Base-by-base conservation (phyloP, 495 filamentous ascomycete genomes). In the Penicillium pancosmium region DNA sequence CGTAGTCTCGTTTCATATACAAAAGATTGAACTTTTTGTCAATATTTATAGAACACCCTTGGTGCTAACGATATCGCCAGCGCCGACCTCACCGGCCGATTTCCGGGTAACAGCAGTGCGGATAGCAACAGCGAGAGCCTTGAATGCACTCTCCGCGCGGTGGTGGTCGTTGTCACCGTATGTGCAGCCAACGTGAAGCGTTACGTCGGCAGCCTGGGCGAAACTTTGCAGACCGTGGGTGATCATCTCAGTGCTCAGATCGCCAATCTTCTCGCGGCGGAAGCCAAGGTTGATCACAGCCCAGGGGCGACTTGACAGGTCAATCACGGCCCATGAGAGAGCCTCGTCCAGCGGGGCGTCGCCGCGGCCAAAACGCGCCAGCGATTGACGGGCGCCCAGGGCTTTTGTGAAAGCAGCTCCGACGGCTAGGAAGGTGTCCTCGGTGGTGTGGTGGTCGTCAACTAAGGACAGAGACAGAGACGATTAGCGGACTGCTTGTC, bases 371-470 rank as follows among this genome's bases (percentile, higher is more conserved):
- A 97, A 98, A 15, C 94, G 89, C 40, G 89, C 87, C 18, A 97
- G 83, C 7, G 94, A 95, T 48, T 86, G 80, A 10, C 90, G 88
- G 15, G 83, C 80, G 55, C 88, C 86, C 27, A 98, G 84, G 16
- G 92, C 88, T 43, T 80, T 67, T 50, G 87, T 87, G 78, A 98
- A 96, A 34, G 93, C 92, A 52, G 78, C 76, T 41, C 94, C 94
- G 47, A 98, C 87, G 18, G 92, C 91, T 61, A 98, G 86, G 80
- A 91, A 94, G 53, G 89, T 89, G 78, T 98, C 94, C 85, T 98
- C 94, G 56, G 93, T 87, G 5, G 93, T 96, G 81, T 98, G 94
- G 79, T 98, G 94, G 82, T 98, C 94, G 78, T 98, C 94, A 77
- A 98, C 93, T 96, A 47, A 5, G 15, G 5, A n/a, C 0, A 31